Conservation (phyloP, 2,329 filamentous ascomycete species). For the Ophidiomyces ophidiicola region DNA sequence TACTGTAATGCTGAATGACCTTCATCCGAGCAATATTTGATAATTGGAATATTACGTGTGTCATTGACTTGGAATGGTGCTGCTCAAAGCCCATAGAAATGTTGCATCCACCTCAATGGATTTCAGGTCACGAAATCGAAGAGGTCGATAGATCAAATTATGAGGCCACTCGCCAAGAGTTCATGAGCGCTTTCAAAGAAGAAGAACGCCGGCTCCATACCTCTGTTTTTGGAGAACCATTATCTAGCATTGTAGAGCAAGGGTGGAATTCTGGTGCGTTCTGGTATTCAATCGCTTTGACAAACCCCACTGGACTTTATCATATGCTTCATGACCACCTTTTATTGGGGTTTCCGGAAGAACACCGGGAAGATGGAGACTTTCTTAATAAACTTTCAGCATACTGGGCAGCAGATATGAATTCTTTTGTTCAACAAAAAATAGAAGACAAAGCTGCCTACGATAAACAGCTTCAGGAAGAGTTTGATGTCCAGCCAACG, state of each 20-base stretch:
- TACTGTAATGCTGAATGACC: constrained; percentile 25
- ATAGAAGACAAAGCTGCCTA: constrained; percentile 10
- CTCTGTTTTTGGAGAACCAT: background rate
- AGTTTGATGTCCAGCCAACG: constrained; percentile 14
- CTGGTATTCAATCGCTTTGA: constrained; percentile 20
- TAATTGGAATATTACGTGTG: constrained; percentile 24
- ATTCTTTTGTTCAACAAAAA: constrained; percentile 7
- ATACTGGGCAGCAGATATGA: constrained; percentile 17
- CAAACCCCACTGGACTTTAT: too few relatives aligned
- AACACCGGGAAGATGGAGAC: too few relatives aligned
- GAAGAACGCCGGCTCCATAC: constrained; percentile 10
- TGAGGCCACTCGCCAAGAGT: constrained; percentile 14
- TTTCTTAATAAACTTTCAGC: too few relatives aligned
- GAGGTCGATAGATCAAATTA: constrained; percentile 15
- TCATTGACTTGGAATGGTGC: constrained; percentile 29
- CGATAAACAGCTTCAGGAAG: constrained; percentile 8
- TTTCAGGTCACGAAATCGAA: constrained; percentile 17
- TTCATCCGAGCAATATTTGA: constrained; percentile 19
- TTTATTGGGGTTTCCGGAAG: too few relatives aligned
- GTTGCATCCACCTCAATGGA: constrained; percentile 22
- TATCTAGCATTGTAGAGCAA: constrained; percentile 5
- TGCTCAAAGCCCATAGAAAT: constrained; percentile 19
- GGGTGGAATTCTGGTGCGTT: constrained; percentile 19
- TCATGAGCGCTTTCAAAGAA: constrained; percentile 16
- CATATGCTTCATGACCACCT: too few relatives aligned